Conservation (phyloP, 352 stramenopile genomes). For the Blastocystis sp. region DNA sequence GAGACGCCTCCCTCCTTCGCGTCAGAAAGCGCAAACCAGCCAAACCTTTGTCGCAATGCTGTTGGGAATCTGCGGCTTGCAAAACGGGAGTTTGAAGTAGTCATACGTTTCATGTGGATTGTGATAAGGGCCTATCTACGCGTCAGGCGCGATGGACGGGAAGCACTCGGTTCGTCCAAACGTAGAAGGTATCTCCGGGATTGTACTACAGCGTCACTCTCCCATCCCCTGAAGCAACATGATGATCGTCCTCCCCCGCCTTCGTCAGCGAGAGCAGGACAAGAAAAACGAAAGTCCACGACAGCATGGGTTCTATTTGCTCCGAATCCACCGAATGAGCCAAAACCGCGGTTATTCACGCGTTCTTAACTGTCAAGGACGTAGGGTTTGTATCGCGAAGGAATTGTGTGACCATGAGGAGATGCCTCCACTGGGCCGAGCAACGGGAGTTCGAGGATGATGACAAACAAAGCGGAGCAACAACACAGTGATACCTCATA, state of each 20-base stretch:
- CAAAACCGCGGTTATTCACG: neutral
- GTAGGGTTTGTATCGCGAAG: no score
- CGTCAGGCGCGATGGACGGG: neutral
- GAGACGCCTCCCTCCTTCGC: slow-evolving; percentile 82
- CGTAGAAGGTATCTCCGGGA: slow-evolving; percentile 75
- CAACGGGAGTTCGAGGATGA: no score
- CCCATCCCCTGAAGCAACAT: neutral
- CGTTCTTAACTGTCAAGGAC: no score
- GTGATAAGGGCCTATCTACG: slow-evolving; percentile 91
- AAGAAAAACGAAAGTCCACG: neutral
- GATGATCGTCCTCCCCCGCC: slow-evolving; percentile 47
- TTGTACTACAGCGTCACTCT: slow-evolving; percentile 28
- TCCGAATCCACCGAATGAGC: neutral
- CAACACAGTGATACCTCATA: no score
- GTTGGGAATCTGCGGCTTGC: slow-evolving; percentile 85
- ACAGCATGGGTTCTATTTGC: neutral
- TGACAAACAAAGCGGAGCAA: no score
- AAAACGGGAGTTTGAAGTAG: slow-evolving; percentile 98
- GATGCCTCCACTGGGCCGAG: no score
- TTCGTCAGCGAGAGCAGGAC: neutral
- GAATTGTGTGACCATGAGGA: no score
- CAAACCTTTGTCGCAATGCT: slow-evolving; percentile 74
- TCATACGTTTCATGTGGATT: slow-evolving; percentile 98
- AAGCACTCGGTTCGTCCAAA: slow-evolving; percentile 75
- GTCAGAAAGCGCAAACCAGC: neutral